A percentile compares a stretch with the other conserved stretches of the same genome.
Evolutionary conservation across 78 protist genomes (phyloP).

Genomic region (Dictyostelium brefeldianum): DNA sequence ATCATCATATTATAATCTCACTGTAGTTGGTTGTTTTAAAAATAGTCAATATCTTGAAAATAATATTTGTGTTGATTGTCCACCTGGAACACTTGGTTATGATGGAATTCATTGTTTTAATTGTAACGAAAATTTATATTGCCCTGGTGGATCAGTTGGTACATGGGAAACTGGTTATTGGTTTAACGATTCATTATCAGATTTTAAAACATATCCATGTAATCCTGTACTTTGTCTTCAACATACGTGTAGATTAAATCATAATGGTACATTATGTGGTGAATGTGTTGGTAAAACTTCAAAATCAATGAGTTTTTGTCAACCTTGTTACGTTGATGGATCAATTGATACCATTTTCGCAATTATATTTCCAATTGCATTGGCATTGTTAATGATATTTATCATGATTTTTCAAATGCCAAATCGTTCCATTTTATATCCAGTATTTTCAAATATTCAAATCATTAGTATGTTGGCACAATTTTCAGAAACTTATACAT

Average conservation of each 20-base stretch:
- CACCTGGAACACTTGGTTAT: slow-evolving; percentile 3
- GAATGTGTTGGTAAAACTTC: not conserved
- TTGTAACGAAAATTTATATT: not conserved
- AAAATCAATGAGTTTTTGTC: not conserved
- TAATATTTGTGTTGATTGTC: not conserved
- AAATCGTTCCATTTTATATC: not conserved
- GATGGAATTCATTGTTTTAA: not conserved
- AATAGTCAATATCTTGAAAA: not conserved
- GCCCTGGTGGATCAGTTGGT: not conserved
- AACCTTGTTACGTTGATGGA: too few relatives aligned
- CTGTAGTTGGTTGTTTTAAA: not conserved
- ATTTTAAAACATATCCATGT: not conserved
- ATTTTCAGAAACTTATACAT: not conserved
- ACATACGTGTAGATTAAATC: not conserved
- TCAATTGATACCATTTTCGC: too few relatives aligned
- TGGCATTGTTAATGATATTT: not conserved
- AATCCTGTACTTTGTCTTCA: not conserved
- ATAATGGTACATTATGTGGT: not conserved
- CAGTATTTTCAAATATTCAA: not conserved
- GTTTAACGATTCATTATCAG: not conserved
- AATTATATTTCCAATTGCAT: too few relatives aligned
- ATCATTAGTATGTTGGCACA: slow-evolving; percentile 7
- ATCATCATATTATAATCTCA: not conserved
- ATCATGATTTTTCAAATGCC: not conserved
- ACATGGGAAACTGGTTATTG: not conserved